These are phyloP conservation scores for Nicotiana undulata DNA, from an alignment of 257 asterid species.

Conservation along the genomic window DNA sequence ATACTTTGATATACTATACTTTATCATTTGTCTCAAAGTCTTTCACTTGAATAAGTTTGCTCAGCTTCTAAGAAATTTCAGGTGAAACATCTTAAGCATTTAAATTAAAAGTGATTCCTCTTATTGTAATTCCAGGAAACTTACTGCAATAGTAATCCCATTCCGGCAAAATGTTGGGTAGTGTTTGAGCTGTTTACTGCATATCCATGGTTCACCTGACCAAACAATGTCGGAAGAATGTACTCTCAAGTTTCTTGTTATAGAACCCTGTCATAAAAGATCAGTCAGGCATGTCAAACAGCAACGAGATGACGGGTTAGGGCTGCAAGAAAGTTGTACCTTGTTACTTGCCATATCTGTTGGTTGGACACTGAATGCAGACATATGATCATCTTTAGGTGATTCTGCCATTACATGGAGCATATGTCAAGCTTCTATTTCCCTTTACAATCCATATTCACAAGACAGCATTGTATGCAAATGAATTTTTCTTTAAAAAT, in stretches of 20 bases:
- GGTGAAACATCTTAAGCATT: background rate
- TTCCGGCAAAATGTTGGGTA: constrained; percentile 75
- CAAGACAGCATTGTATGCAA: background rate
- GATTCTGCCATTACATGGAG: constrained; percentile 38
- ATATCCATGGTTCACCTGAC: constrained; percentile 86
- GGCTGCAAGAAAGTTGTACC: constrained; percentile 24
- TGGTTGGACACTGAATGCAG: constrained; percentile 40
- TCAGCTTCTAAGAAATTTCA: background rate
- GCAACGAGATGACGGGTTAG: constrained; percentile 3
- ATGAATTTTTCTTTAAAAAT: background rate
- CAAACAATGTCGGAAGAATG: constrained; percentile 67
- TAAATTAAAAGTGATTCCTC: background rate
- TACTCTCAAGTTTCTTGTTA: constrained; percentile 55
- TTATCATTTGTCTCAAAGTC: background rate
- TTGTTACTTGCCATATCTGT: constrained; percentile 51
- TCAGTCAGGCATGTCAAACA: constrained; percentile 9
- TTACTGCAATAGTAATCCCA: constrained; percentile 76
- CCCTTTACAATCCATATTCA: background rate
- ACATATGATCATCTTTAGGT: constrained; percentile 44
- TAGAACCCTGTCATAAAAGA: constrained; percentile 45
- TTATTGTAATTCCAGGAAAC: constrained; percentile 15
- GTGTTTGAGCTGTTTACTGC: constrained; percentile 91
- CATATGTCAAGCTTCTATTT: constrained; percentile 6
- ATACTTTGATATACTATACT: background rate
- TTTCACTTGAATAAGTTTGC: background rate